These are phyloP conservation scores for Pisolithus sp. DNA, from an alignment of 768 basidiomycete species.

Conservation along the genomic window DNA sequence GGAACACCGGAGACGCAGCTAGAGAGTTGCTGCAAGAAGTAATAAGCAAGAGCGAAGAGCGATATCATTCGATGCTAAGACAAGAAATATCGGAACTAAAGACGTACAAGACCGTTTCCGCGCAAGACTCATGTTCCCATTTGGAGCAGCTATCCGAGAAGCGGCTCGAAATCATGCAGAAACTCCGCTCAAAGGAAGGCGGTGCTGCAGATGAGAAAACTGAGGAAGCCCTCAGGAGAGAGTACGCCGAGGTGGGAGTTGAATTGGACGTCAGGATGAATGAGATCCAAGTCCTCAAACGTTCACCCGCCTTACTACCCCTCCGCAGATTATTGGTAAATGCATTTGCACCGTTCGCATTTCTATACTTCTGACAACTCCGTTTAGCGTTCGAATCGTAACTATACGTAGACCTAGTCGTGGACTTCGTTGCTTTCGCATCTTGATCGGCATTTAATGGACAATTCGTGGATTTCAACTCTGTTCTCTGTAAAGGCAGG, in stretches of 20 bases:
- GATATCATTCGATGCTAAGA: conserved; percentile 4
- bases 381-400: too few relatives aligned
- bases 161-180: conserved; percentile 3
- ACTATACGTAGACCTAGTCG: too few relatives aligned
- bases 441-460: too few relatives aligned
- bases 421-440: too few relatives aligned
- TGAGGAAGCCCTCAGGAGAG: conserved; percentile 3
- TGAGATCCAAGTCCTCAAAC: neutral
- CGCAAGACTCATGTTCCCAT: conserved; percentile 5
- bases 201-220: neutral
- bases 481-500: too few relatives aligned
- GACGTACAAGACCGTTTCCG: conserved; percentile 7
- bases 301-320: too few relatives aligned
- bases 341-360: too few relatives aligned
- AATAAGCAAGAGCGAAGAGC: neutral
- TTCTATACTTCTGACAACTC: too few relatives aligned
- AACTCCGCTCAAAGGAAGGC: conserved; percentile 8
- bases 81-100: conserved; percentile 4
- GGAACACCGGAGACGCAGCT: conserved; percentile 6
- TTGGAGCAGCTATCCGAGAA: conserved; percentile 8
- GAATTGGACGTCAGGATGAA: neutral
- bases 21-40: conserved; percentile 6
- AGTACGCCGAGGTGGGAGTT: neutral
- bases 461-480: too few relatives aligned
- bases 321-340: too few relatives aligned